Evolutionary conservation across 2,329 filamentous ascomycete genomes (phyloP), one percentile per base, ranked within the genome.

Genomic region (Beauveria varroae): DNA sequence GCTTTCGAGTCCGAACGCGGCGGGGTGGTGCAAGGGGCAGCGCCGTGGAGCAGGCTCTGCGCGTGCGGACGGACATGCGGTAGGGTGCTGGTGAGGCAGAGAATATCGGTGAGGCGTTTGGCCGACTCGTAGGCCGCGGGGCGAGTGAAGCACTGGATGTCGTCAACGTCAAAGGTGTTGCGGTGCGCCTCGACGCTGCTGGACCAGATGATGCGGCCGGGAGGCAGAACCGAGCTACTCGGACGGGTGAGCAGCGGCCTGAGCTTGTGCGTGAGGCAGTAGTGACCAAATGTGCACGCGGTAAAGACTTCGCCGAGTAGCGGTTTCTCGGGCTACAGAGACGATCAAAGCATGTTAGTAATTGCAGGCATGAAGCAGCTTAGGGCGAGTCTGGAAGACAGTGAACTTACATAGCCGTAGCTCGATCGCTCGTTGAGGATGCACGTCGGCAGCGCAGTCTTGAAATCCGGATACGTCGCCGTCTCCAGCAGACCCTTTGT

Each of bases 241-340:
- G 69, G 70, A 56, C 84, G 78, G 68, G 78, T 76, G 67, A 99
- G 81, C 12, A 97, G 78, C 0, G 91, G 88, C 66, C 89, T 81
- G 12, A 98, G 81, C 69, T 88, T 86, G 72, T 96, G 93, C 18
- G 85, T 85, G 26, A 99, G 85, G 69, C 97, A 77, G 72, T 99
- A 98, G 76, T 99, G 95, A 0, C 95, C 95, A 71, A 99, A 98
- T 34, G 96, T 83, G 70, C 98, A 98, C 55, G 93, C 88, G 71
- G 88, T 89, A 72, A 98, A 99, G 20, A 96, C 86, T 66, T 91
- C 82, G 3, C 91, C 93, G 0, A 99, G 77, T 5, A 78, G 76
- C 0, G 88, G 86, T 64, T 73, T 71, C 3, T 73, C 70, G 16
- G 81, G 76, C 70, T 92, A 81, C 49, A 18, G 55, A 30, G 18